Base-by-base conservation (phyloP, 202 grass and related monocot genomes). In the Panicum virgatum region DNA sequence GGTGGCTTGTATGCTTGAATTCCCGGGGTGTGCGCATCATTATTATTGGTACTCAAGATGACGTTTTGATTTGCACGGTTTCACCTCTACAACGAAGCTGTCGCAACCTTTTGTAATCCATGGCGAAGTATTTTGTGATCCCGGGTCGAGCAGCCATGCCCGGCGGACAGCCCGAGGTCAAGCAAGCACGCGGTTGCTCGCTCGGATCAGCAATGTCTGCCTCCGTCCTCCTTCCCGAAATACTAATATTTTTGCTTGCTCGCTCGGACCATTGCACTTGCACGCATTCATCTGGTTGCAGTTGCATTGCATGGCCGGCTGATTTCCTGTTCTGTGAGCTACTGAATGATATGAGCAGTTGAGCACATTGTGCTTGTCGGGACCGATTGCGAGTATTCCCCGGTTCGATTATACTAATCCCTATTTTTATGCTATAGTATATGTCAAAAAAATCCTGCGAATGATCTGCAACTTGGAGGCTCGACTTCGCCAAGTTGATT, bases 391-490 rank as follows among this genome's bases (percentile, higher is more conserved):
- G 48, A 30, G 8, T 44, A 77, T 65, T 65, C 5, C 52, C 69
- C 10, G 5, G 3, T 47, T 50, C n/a, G 47, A 7, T 12, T 29
- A 72, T 32, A 50, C 22, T 12, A 26, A 46, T 65, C 15, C 6
- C 10, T 43, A 12, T 5, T 25, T 25, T 25, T 36, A 46, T 36
- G 6, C 4, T 34, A 32, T n/a, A n/a, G n/a, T 79, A 32, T 73
- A 45, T 46, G 30, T 5, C n/a, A 7, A 30, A 73, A 73, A 27
- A 47, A 74, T 29, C 1, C 6, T 66, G 51, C 6, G 20, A 75
- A 29, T 48, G 15, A 83, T 54, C 62, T 62, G 69, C 60, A 75
- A 69, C 76, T 88, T 84, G 81, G 86, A 62, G 25, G 61, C 51
- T 84, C 51, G 32, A 63, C 36, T 20, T 12, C 30, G 44, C 53